phyloP scores from a whole-genome alignment of 495 filamentous ascomycete genomes.

The Talaromyces wortmannii region DNA sequence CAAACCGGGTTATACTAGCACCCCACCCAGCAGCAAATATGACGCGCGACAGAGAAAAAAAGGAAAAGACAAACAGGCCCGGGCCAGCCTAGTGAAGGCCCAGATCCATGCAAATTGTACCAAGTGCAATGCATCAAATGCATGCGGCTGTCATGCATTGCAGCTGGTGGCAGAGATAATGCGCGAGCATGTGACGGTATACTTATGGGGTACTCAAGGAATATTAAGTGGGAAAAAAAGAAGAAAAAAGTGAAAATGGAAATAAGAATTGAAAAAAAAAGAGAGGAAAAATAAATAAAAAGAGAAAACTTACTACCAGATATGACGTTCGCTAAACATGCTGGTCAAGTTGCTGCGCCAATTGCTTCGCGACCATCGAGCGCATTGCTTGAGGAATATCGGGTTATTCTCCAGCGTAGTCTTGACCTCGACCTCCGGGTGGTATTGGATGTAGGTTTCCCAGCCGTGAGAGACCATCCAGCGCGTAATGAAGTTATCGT shows the following conservation, averaged over 20 bases:
- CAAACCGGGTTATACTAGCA: not conserved
- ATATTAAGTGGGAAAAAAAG: not conserved
- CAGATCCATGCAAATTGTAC: not conserved
- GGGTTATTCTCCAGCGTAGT: constrained; percentile 69
- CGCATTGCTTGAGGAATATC: constrained; percentile 71
- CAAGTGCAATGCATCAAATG: not conserved
- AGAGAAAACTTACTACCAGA: constrained; percentile 54
- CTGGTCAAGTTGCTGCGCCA: constrained; percentile 78
- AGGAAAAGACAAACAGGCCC: not conserved
- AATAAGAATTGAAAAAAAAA: not conserved
- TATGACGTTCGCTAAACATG: constrained; percentile 60
- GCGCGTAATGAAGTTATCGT: constrained; percentile 79
- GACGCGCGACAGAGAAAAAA: not conserved
- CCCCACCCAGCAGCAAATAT: not conserved
- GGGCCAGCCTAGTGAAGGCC: not conserved
- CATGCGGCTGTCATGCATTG: not conserved
- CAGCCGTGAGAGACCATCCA: constrained; percentile 72
- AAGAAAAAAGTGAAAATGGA: not conserved
- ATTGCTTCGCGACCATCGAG: constrained; percentile 76
- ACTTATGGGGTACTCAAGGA: too few relatives aligned
- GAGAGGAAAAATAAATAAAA: not conserved
- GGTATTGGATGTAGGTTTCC: constrained; percentile 73
- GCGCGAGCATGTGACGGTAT: not conserved
- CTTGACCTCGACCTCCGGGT: constrained; percentile 63
- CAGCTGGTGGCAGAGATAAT: not conserved